Evolutionary conservation across 1,284 basidiomycete species (phyloP).

Genomic region (Coniferiporia weirii): DNA sequence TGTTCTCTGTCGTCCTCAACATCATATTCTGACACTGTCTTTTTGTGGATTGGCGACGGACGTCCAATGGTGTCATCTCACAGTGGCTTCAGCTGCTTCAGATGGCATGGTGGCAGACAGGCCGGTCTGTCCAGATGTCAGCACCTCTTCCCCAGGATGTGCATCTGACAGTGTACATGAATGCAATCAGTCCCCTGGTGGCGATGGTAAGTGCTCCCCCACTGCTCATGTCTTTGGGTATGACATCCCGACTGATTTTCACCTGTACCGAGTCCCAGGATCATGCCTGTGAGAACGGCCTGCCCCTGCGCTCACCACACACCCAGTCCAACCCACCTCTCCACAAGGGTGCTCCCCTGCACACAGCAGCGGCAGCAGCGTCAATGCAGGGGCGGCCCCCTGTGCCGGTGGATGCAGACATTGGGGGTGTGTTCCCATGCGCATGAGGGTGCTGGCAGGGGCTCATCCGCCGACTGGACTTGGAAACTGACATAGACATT

Average conservation of each 20-base stretch:
- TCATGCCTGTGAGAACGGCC: slow-evolving; percentile 39
- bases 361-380: too few relatives aligned
- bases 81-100: slow-evolving; percentile 74
- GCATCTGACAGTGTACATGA: slow-evolving; percentile 90
- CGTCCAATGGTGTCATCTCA: slow-evolving; percentile 71
- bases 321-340: slow-evolving; percentile 56
- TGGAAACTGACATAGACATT: slow-evolving; percentile 99
- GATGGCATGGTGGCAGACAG: slow-evolving; percentile 78
- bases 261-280: slow-evolving; percentile 56
- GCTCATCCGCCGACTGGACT: slow-evolving; percentile 97
- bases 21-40: too few relatives aligned
- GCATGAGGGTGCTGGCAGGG: slow-evolving; percentile 93
- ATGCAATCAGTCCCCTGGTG: slow-evolving; percentile 56
- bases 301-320: slow-evolving; percentile 58
- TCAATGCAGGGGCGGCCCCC: too few relatives aligned
- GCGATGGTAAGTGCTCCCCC: slow-evolving; percentile 30
- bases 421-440: too few relatives aligned
- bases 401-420: too few relatives aligned
- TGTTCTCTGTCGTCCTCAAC: too few relatives aligned
- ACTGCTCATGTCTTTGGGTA: slow-evolving; percentile 49
- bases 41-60: too few relatives aligned
- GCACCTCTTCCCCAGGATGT: slow-evolving; percentile 92
- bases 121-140: slow-evolving; percentile 64
- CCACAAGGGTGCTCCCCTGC: slow-evolving; percentile 72
- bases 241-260: slow-evolving; percentile 48